Evolutionary conservation across 208 protist genomes (phyloP).

Genomic region (Crithidia expoeki): DNA sequence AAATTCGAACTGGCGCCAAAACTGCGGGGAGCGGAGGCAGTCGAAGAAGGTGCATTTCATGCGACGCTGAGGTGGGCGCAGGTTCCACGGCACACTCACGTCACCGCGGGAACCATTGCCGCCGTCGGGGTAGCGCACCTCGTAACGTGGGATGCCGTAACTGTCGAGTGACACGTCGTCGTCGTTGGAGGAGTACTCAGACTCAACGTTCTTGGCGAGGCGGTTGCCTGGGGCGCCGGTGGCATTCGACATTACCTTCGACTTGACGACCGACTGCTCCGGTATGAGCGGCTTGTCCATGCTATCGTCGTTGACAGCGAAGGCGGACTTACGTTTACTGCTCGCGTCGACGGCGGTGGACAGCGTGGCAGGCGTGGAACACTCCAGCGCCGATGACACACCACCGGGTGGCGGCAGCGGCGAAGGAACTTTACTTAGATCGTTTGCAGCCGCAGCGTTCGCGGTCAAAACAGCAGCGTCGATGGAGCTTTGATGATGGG

Average conservation of each 20-base stretch:
- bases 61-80: conserved; percentile 37
- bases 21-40: conserved; percentile 58
- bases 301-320: background rate
- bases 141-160: conserved; percentile 70
- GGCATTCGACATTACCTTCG: conserved; percentile 1
- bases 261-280: conserved; percentile 5
- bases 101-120: conserved; percentile 23
- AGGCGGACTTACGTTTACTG: conserved; percentile 2
- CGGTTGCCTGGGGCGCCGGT: conserved; percentile 14
- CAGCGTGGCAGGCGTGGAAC: conserved; percentile 7
- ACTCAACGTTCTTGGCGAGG: conserved; percentile 12
- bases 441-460: background rate
- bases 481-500: background rate
- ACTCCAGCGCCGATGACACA: background rate
- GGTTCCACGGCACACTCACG: conserved; percentile 75
- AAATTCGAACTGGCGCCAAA: conserved; percentile 85
- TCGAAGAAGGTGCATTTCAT: conserved; percentile 65
- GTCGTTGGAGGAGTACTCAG: conserved; percentile 9
- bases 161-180: conserved; percentile 58
- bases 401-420: conserved; percentile 2
- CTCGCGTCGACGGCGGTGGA: conserved; percentile 2
- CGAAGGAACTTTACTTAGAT: background rate
- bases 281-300: conserved; percentile 17
- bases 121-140: conserved; percentile 43
- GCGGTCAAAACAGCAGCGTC: background rate